Evolutionary conservation across 495 filamentous ascomycete species (phyloP), one percentile per base, ranked within the genome.

Genomic region (Penicillium longicatenatum): DNA sequence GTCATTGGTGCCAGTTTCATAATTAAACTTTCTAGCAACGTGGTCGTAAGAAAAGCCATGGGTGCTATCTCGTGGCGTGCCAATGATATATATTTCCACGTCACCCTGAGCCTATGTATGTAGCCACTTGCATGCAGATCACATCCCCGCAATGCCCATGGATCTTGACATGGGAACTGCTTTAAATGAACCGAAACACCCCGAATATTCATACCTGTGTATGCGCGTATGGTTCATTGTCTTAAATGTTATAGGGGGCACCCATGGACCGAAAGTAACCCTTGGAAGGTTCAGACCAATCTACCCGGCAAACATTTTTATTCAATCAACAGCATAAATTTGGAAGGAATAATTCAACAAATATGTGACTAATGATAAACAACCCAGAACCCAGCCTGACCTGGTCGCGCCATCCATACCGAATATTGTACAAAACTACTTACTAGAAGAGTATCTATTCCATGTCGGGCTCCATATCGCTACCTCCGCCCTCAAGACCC

Each of bases 381-480:
- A 52, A 19, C 22, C 33, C 35, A 11, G 16, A n/a, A 39, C 30
- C 24, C 7, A 53, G 43, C 37, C 50, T 44, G 17, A 33, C 58
- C 61, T 50, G 45, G 45, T 48, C 54, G 47, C 62, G 59, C 62
- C 63, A 24, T 29, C 65, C 37, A 67, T 24, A 50, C 48, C 21
- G 43, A 57, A 66, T 69, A 67, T 62, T 42, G 43, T 68, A 68
- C 66, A 69, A 64, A 42, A 59, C 43, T 35, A 33, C 37, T 44
- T 16, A 41, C 39, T 49, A 21, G 42, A 7, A 51, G 20, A 20
- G 16, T 30, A 35, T 59, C 35, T 60, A 70, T 48, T 64, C 59
- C 57, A 64, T 53, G 29, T 77, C 75, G 30, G 75, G 73, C 59
- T 78, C 75, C 30, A 78, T 54, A 49, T 77, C 75, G 51, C 75